Evolutionary conservation across 768 basidiomycete genomes (phyloP), one percentile per base, ranked within the genome.

Genomic region (Lactarius hatsudake): DNA sequence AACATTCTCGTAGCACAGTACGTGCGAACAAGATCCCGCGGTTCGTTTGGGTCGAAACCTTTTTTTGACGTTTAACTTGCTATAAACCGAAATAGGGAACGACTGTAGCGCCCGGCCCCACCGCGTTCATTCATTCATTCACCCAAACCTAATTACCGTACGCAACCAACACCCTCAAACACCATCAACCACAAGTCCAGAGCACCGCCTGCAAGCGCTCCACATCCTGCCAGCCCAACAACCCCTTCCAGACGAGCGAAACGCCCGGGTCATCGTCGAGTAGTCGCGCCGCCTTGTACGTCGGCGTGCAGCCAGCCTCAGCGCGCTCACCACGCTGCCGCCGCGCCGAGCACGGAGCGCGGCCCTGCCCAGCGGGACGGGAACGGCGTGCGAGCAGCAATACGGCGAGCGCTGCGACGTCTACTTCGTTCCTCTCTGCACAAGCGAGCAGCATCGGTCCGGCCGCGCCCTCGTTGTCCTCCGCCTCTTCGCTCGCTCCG

Each of bases 151-250:
- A 38, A 38, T 38, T 12, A 38, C 36, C 13, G 12, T 38, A 38
- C n/a, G 23, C 13, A 26, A 53, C n/a, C 23, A 53, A 26, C 12
- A 53, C 23, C 51, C 51, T 26, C 51, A 26, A 53, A 53, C 13
- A 10, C 23, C 9, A n/a, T 13, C 48, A 12, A 51, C 23, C 23
- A 13, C n/a, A 13, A 26, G n/a, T 26, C 51, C 12, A 53, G 51
- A 67, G 57, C 38, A 40, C 56, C 2, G n/a, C 23, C 62, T 67
- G 28, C 56, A 67, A n/a, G 12, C 66, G 57, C 38, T 67, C 66
- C 23, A 67, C 62, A 38, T 59, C 66, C 48, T 51, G n/a, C 66
- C 66, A 63, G 28, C 20, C 15, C 28, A 67, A 18, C 30, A 67
- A 36, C 1, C 66, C 66, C 38, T 63, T 67, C 66, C 66, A 67